A percentile compares a stretch with the other conserved stretches of the same genome.
These are phyloP conservation scores for Phytopythium ostracodes DNA, from an alignment of 352 stramenopile species.

Conservation along the genomic window DNA sequence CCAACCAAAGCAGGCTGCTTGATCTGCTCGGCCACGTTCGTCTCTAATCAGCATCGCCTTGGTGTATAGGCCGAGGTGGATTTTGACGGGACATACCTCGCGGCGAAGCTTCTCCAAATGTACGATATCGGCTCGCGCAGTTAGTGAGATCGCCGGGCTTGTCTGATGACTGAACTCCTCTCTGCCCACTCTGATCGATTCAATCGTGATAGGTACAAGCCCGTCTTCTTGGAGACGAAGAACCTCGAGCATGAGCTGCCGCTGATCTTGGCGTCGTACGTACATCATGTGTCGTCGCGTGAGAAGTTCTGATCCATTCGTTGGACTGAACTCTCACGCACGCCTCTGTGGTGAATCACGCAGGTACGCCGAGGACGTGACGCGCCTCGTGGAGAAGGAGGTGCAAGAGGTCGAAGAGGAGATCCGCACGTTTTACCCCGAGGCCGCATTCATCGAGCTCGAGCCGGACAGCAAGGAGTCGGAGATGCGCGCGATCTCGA, in stretches of 20 bases:
- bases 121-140: slow-evolving; percentile 15
- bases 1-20: background rate
- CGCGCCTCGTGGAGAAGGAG: slow-evolving; percentile 94
- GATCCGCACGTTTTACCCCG: slow-evolving; percentile 91
- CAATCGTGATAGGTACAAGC: slow-evolving; percentile 76
- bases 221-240: slow-evolving; percentile 90
- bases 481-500: slow-evolving; percentile 80
- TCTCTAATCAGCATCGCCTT: background rate
- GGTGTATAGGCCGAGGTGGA: slow-evolving; percentile 92
- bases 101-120: slow-evolving; percentile 91
- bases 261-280: slow-evolving; percentile 92
- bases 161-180: slow-evolving; percentile 8
- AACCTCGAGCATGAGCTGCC: slow-evolving; percentile 91
- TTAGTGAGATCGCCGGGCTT: background rate
- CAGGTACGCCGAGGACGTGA: slow-evolving; percentile 94
- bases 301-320: background rate
- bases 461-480: slow-evolving; percentile 93
- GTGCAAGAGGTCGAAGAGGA: slow-evolving; percentile 94
- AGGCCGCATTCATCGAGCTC: slow-evolving; percentile 96
- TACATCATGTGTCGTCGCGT: background rate
- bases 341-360: background rate
- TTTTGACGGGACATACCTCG: slow-evolving; percentile 98
- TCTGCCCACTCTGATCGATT: slow-evolving; percentile 8
- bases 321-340: background rate
- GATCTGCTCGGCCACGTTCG: background rate